These are phyloP conservation scores for Neurospora hispaniola DNA, from an alignment of 495 filamentous ascomycete genomes.

Conservation along the genomic window DNA sequence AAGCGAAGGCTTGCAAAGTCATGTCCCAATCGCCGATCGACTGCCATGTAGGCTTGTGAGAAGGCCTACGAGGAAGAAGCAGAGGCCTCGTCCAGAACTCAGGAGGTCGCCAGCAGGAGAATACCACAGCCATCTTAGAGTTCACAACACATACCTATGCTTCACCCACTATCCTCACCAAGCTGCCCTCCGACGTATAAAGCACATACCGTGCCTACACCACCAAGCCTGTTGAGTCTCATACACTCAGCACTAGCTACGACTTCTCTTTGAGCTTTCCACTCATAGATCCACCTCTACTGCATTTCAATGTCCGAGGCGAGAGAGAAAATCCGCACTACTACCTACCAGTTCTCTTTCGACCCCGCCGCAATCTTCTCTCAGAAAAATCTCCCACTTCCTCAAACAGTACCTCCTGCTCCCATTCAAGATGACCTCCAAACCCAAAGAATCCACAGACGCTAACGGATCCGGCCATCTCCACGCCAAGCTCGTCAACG, in stretches of 20 bases:
- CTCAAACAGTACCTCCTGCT: not conserved
- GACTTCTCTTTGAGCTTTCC: not conserved
- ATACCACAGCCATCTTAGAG: no score
- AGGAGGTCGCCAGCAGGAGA: no score
- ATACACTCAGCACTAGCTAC: not conserved
- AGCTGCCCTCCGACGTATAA: not conserved
- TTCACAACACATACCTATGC: no score
- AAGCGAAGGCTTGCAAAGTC: not conserved
- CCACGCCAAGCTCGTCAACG: not conserved
- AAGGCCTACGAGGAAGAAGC: not conserved
- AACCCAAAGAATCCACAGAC: not conserved
- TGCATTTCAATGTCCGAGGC: not conserved
- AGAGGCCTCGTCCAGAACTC: no score
- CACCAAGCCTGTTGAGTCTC: no score
- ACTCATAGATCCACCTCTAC: not conserved
- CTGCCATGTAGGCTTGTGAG: no score
- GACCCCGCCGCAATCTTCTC: no score
- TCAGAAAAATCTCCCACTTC: not conserved
- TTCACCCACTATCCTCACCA: no score
- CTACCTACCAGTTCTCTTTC: no score
- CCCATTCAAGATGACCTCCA: not conserved
- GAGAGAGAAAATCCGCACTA: no score
- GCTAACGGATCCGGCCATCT: not conserved
- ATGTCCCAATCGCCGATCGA: not conserved
- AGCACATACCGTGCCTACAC: no score